phyloP scores from a whole-genome alignment of 1,284 basidiomycete species.

The Paramarasmius palmivorus region DNA sequence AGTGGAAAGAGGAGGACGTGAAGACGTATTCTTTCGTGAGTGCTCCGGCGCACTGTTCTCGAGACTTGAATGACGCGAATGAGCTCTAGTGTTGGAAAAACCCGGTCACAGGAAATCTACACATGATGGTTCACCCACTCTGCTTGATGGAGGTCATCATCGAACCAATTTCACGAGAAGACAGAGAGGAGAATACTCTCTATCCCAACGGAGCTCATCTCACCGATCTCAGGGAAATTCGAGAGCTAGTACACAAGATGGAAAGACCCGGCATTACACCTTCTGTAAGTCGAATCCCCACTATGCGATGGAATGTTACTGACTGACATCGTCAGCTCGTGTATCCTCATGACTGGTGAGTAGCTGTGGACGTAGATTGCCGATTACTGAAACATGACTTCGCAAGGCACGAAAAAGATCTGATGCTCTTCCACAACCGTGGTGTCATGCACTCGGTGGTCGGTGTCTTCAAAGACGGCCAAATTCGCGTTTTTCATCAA shows the following conservation, averaged over 20 bases:
- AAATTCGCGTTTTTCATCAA: constrained; percentile 66
- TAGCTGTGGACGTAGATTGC: not conserved
- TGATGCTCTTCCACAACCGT: constrained; percentile 73
- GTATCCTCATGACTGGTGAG: constrained; percentile 60
- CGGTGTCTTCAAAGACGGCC: constrained; percentile 62
- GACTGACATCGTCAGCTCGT: constrained; percentile 35
- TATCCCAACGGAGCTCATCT: constrained; percentile 71
- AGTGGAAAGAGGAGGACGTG: constrained; percentile 65
- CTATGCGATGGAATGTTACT: not conserved
- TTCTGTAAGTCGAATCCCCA: constrained; percentile 28
- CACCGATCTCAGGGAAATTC: constrained; percentile 60
- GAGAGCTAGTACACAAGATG: constrained; percentile 66
- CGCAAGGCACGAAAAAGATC: constrained; percentile 51
- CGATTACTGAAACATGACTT: constrained; percentile 13
- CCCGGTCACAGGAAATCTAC: constrained; percentile 66
- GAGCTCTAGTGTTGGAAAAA: constrained; percentile 74
- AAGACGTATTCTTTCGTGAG: constrained; percentile 69
- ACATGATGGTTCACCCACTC: constrained; percentile 72
- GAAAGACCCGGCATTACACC: constrained; percentile 77
- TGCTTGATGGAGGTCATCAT: constrained; percentile 51
- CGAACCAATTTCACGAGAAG: constrained; percentile 54
- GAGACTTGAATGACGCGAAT: not conserved
- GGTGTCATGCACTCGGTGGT: constrained; percentile 73
- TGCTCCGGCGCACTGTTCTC: not conserved
- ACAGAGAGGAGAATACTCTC: constrained; percentile 43